Evolutionary conservation across 2,329 filamentous ascomycete species (phyloP).

Genomic region (Aspergillus amoenus): DNA sequence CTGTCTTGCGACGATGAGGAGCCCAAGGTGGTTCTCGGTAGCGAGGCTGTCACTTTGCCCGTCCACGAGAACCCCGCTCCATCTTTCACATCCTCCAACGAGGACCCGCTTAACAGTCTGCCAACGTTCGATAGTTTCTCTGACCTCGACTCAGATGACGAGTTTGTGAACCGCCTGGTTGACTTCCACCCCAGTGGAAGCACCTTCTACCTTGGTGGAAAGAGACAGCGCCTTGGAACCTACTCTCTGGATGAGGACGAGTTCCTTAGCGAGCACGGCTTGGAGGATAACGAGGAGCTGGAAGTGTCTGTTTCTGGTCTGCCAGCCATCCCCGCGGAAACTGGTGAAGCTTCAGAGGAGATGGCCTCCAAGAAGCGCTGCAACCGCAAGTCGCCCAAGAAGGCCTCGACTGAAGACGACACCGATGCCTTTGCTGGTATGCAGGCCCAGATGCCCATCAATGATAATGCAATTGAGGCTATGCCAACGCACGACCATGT

Average conservation of each 20-base stretch:
- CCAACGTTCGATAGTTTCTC: conserved; percentile 82
- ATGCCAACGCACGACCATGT: conserved; percentile 39
- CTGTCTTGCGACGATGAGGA: conserved; percentile 51
- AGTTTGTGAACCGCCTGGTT: conserved; percentile 73
- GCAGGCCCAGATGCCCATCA: conserved; percentile 31
- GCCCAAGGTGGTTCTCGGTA: conserved; percentile 36
- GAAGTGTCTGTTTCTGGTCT: conserved; percentile 61
- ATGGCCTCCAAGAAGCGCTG: conserved; percentile 53
- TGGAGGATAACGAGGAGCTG: conserved; percentile 73
- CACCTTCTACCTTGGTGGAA: conserved; percentile 60
- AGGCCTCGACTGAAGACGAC: conserved; percentile 28
- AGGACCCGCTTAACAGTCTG: conserved; percentile 59
- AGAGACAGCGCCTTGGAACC: conserved; percentile 71
- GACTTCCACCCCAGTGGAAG: conserved; percentile 64
- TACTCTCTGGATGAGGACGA: conserved; percentile 73
- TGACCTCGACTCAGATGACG: conserved; percentile 87
- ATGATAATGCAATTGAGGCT: conserved; percentile 34
- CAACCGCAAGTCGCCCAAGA: conserved; percentile 39
- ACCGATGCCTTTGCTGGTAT: conserved; percentile 29
- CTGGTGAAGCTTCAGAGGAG: conserved; percentile 41
- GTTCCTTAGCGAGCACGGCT: conserved; percentile 73
- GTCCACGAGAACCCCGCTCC: conserved; percentile 38
- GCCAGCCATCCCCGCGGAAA: conserved; percentile 45
- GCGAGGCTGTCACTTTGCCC: conserved; percentile 37
- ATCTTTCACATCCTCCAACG: conserved; percentile 42